Evolutionary conservation across 495 filamentous ascomycete genomes (phyloP).

Genomic region (Penicillium coprophilum): DNA sequence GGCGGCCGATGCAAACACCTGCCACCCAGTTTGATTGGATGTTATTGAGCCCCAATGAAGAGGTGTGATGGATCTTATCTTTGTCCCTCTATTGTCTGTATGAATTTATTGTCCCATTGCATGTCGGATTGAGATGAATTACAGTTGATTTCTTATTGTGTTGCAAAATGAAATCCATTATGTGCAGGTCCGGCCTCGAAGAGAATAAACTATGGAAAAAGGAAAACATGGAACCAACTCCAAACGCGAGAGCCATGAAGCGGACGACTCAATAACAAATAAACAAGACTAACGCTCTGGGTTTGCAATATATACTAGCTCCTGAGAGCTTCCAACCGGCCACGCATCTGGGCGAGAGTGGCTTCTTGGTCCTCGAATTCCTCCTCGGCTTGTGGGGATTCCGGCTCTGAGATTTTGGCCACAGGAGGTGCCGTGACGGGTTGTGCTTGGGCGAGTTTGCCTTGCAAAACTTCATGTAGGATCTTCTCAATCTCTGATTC

Average conservation of each 20-base stretch:
- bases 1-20: background rate
- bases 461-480: slow-evolving; percentile 82
- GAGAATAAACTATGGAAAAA: slow-evolving; percentile 18
- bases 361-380: slow-evolving; percentile 84
- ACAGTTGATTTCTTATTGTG: background rate
- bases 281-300: background rate
- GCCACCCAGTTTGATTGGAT: background rate
- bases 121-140: background rate
- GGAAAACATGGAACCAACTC: slow-evolving; percentile 20
- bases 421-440: slow-evolving; percentile 51
- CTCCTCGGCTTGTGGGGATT: slow-evolving; percentile 40
- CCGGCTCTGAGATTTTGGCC: slow-evolving; percentile 47
- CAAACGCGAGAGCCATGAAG: slow-evolving; percentile 1
- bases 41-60: background rate
- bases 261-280: background rate
- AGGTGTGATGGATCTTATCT: background rate
- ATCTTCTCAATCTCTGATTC: slow-evolving; percentile 92
- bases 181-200: slow-evolving; percentile 25
- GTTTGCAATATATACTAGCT: slow-evolving; percentile 53
- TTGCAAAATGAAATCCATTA: slow-evolving; percentile 8
- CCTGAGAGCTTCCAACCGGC: slow-evolving; percentile 84
- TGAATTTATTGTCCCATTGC: background rate
- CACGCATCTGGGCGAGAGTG: slow-evolving; percentile 90
- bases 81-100: background rate
- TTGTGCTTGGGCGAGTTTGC: slow-evolving; percentile 69